Conservation (phyloP, 768 basidiomycete species). For the Pisolithus orientalis region DNA sequence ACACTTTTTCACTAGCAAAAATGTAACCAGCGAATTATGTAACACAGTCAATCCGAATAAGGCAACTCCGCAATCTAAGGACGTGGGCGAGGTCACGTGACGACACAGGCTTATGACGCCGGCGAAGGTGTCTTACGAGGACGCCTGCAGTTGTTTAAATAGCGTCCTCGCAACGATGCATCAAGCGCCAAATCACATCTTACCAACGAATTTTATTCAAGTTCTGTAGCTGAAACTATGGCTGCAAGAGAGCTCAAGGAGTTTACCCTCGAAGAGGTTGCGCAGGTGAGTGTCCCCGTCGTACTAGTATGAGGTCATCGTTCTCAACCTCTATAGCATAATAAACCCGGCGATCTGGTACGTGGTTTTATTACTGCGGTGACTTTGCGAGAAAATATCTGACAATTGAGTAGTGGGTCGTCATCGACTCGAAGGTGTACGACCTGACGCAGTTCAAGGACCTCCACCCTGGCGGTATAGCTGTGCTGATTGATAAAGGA, state of each 20-base stretch:
- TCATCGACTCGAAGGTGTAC: slow-evolving; percentile 80
- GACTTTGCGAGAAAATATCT: neutral
- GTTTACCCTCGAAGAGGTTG: slow-evolving; percentile 54
- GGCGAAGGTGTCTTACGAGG: slow-evolving; percentile 2
- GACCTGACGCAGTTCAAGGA: slow-evolving; percentile 74
- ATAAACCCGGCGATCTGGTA: slow-evolving; percentile 70
- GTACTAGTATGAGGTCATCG: neutral
- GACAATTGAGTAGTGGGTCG: slow-evolving; percentile 56
- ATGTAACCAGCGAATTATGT: too few relatives aligned
- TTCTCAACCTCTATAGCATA: slow-evolving; percentile 44
- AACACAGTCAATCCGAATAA: neutral
- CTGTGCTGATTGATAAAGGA: slow-evolving; percentile 69
- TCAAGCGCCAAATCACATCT: too few relatives aligned
- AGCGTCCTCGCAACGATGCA: neutral
- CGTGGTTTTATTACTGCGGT: slow-evolving; percentile 12
- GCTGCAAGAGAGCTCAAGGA: slow-evolving; percentile 33
- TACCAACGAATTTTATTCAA: neutral
- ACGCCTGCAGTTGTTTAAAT: neutral
- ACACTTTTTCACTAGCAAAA: too few relatives aligned
- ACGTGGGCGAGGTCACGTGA: slow-evolving; percentile 1
- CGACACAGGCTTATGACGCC: neutral
- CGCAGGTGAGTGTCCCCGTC: slow-evolving; percentile 33
- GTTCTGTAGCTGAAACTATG: slow-evolving; percentile 13
- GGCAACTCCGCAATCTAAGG: neutral
- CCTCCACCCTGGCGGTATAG: slow-evolving; percentile 78